Conservation (phyloP, 2,329 filamentous ascomycete species). For the Paraphaeosphaeria minitans region DNA sequence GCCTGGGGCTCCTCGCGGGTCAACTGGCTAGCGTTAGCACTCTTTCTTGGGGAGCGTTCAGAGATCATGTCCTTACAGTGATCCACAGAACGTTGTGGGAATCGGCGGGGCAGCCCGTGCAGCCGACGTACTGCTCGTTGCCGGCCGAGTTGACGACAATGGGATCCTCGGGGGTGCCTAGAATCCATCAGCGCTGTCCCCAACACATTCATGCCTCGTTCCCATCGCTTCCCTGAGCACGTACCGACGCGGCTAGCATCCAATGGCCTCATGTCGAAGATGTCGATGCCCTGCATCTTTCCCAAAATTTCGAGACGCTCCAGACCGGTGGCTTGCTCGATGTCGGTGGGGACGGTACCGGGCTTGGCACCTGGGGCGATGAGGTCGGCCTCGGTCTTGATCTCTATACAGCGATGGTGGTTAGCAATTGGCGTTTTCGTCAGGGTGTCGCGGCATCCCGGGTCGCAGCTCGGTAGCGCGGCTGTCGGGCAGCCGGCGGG, state of each 20-base stretch:
- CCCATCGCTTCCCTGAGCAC: conserved; percentile 25
- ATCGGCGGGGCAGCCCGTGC: conserved; percentile 92
- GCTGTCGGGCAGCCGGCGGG: conserved; percentile 21
- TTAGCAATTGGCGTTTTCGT: conserved; percentile 34
- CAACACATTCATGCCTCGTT: not conserved
- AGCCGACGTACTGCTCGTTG: conserved; percentile 95
- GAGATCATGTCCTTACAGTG: conserved; percentile 63
- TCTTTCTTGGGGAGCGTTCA: not conserved
- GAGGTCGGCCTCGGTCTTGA: conserved; percentile 82
- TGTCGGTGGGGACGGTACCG: conserved; percentile 88
- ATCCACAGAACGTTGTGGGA: conserved; percentile 92
- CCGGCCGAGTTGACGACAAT: conserved; percentile 90
- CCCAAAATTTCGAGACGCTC: conserved; percentile 98
- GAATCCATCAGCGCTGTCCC: conserved; percentile 23
- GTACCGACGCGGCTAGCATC: conserved; percentile 86
- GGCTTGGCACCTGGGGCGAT: conserved; percentile 78
- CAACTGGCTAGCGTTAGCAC: conserved; percentile 59
- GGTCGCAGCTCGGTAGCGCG: conserved; percentile 19
- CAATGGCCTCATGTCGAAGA: conserved; percentile 98
- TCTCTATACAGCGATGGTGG: conserved; percentile 64
- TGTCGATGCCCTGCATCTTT: conserved; percentile 98
- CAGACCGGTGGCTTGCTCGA: conserved; percentile 95
- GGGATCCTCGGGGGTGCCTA: conserved; percentile 83
- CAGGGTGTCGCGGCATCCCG: conserved; percentile 8
- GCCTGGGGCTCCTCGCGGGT: conserved; percentile 88